Evolutionary conservation across 495 filamentous ascomycete genomes (phyloP).

Genomic region (Articulospora tetracladia): DNA sequence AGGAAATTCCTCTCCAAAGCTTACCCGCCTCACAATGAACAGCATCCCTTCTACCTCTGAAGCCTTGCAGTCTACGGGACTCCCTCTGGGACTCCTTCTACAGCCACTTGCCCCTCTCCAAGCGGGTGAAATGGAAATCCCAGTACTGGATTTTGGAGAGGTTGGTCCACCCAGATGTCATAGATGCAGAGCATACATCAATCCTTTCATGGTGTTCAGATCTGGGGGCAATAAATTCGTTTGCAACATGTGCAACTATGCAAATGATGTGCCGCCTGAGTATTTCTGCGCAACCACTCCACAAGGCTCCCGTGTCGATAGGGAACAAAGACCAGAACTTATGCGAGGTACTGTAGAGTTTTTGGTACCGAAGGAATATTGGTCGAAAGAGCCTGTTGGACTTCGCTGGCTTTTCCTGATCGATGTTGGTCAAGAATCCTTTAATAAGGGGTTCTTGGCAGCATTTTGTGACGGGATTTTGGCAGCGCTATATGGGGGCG

Average conservation of each 20-base stretch:
- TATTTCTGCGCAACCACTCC: constrained; percentile 92
- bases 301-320: constrained; percentile 80
- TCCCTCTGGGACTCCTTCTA: constrained; percentile 84
- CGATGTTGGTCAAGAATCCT: constrained; percentile 86
- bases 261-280: constrained; percentile 88
- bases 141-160: constrained; percentile 94
- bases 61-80: constrained; percentile 67
- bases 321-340: constrained; percentile 85
- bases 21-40: constrained; percentile 85
- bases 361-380: constrained; percentile 95
- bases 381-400: constrained; percentile 90
- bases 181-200: constrained; percentile 94
- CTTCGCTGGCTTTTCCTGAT: constrained; percentile 87
- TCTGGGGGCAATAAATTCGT: constrained; percentile 94
- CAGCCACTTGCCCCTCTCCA: constrained; percentile 85
- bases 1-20: constrained; percentile 94
- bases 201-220: constrained; percentile 97
- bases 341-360: constrained; percentile 92
- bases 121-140: constrained; percentile 81
- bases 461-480: constrained; percentile 88
- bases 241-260: constrained; percentile 97
- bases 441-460: constrained; percentile 85
- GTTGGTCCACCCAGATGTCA: constrained; percentile 86
- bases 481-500: constrained; percentile 71
- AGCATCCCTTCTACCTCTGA: constrained; percentile 84